Conservation (phyloP, 306 rosid genomes). For the Lupinus albus region DNA sequence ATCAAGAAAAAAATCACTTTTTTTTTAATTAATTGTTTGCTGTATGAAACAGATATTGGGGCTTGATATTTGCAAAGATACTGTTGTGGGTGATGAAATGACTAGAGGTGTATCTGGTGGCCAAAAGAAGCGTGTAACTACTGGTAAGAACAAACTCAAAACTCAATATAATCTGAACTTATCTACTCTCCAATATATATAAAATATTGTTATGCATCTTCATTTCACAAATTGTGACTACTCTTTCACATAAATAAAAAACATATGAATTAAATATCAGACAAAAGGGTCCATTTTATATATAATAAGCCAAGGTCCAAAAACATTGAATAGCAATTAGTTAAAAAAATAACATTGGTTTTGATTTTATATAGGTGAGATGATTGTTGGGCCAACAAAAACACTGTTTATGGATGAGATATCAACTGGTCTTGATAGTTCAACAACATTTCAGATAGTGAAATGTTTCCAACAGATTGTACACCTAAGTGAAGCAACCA, state of each 20-base stretch:
- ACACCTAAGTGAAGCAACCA: constrained; percentile 72
- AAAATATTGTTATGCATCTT: background rate
- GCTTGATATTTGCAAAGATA: constrained; percentile 59
- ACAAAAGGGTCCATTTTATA: background rate
- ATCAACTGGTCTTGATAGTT: constrained; percentile 95
- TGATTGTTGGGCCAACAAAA: constrained; percentile 92
- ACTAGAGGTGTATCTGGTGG: constrained; percentile 61
- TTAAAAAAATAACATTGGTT: background rate
- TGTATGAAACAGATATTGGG: constrained; percentile 55
- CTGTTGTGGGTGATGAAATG: constrained; percentile 61
- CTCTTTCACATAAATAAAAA: too few relatives aligned
- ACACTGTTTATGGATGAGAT: constrained; percentile 91
- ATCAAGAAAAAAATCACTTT: background rate
- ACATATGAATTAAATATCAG: too few relatives aligned
- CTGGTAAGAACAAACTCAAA: constrained; percentile 37
- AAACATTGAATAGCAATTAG: background rate
- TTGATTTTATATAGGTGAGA: constrained; percentile 57
- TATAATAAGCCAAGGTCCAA: background rate
- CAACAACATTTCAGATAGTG: constrained; percentile 88
- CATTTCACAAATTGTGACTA: background rate
- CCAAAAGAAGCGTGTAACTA: constrained; percentile 51
- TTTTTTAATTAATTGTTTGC: background rate
- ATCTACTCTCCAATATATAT: too few relatives aligned
- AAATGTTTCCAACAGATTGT: constrained; percentile 84
- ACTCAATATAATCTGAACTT: background rate